Percentiles rank a stretch among this genome's conserved stretches.
Conservation (phyloP, 2,329 filamentous ascomycete genomes). For the Penicillium sp. region DNA sequence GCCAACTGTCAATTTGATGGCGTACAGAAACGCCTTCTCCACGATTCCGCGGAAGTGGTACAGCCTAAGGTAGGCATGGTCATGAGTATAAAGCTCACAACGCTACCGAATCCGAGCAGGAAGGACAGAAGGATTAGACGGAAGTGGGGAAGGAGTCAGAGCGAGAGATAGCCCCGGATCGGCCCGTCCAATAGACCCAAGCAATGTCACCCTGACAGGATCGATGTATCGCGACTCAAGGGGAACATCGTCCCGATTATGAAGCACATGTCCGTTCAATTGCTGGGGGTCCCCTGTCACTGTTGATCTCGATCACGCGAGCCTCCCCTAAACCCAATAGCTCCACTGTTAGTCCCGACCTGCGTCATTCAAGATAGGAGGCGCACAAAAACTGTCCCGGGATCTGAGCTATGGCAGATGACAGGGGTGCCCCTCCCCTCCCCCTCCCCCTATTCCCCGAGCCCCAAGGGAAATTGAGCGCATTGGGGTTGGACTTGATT, state of each 20-base stretch:
- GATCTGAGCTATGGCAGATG: background rate
- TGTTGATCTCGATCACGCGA: constrained; percentile 10
- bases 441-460: background rate
- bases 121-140: no score
- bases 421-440: background rate
- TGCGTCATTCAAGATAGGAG: background rate
- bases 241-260: background rate
- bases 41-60: background rate
- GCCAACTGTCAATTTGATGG: constrained; percentile 10
- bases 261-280: background rate
- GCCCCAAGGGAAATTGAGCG: background rate
- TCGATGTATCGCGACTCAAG: background rate
- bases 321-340: background rate
- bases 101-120: no score
- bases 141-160: background rate
- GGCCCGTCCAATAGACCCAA: background rate
- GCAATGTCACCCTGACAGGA: no score
- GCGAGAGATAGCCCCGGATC: background rate
- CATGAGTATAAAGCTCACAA: no score
- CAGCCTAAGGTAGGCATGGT: constrained; percentile 1
- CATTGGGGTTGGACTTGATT: background rate
- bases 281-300: background rate
- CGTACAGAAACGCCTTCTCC: background rate
- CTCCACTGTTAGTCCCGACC: background rate
- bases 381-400: background rate